Evolutionary conservation across 1,284 basidiomycete genomes (phyloP).

Genomic region (Chalciporus piperatoides): DNA sequence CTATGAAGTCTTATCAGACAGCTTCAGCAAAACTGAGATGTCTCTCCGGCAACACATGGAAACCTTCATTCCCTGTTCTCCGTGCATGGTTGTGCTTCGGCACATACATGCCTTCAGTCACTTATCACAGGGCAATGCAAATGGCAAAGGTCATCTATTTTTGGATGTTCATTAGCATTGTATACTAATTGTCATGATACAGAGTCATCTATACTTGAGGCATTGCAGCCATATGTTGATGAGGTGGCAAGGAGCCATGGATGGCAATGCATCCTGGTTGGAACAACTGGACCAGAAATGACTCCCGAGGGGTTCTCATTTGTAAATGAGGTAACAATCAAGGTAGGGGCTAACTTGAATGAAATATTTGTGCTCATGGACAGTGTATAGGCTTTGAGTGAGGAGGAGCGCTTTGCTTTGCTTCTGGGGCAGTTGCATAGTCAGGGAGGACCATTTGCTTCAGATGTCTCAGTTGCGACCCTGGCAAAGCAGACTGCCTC

Average conservation of each 20-base stretch:
- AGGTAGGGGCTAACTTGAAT: conserved; percentile 43
- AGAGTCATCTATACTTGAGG: conserved; percentile 60
- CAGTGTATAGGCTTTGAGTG: conserved; percentile 67
- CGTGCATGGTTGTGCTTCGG: conserved; percentile 81
- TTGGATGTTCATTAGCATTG: background rate
- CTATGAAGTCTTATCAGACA: conserved; percentile 82
- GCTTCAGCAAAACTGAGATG: conserved; percentile 75
- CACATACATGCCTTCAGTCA: conserved; percentile 83
- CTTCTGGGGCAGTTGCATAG: conserved; percentile 17
- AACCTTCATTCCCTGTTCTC: conserved; percentile 76
- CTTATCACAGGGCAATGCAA: conserved; percentile 63
- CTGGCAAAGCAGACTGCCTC: conserved; percentile 92
- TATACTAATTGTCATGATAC: conserved; percentile 2
- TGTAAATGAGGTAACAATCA: conserved; percentile 82
- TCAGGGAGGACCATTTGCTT: conserved; percentile 43
- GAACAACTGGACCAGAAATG: conserved; percentile 66
- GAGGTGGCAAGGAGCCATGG: conserved; percentile 48
- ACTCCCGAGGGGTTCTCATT: conserved; percentile 75
- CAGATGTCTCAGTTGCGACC: conserved; percentile 73
- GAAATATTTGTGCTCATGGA: conserved; percentile 9
- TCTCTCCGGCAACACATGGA: conserved; percentile 76
- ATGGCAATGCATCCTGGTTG: conserved; percentile 72
- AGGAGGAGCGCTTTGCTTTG: conserved; percentile 60
- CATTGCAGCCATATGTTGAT: conserved; percentile 66
- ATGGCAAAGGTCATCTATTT: conserved; percentile 45